Percentiles rank a stretch among this genome's conserved stretches.
These are phyloP conservation scores for Phytophthora lateralis DNA, from an alignment of 352 stramenopile species.

Conservation along the genomic window DNA sequence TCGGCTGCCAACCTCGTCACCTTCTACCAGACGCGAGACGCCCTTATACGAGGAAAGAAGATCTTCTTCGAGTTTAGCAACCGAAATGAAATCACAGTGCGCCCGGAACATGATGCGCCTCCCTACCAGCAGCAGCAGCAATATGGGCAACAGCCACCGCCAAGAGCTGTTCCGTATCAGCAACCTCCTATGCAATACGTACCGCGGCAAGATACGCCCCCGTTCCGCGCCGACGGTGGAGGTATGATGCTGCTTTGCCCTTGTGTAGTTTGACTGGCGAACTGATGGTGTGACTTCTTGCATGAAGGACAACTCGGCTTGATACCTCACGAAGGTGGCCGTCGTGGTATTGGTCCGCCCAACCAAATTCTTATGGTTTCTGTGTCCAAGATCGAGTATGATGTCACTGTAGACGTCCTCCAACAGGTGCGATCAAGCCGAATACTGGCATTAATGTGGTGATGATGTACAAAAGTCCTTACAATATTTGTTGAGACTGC, in stretches of 20 bases:
- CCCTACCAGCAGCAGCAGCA: conserved; percentile 43
- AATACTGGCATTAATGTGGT: neutral
- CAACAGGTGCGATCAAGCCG: conserved; percentile 49
- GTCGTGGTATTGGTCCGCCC: conserved; percentile 43
- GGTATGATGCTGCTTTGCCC: conserved; percentile 10
- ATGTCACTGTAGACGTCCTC: conserved; percentile 80
- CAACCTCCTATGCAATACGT: conserved; percentile 30
- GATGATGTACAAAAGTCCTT: neutral
- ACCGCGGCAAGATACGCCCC: conserved; percentile 23
- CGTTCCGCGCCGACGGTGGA: conserved; percentile 17
- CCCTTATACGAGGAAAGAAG: conserved; percentile 78
- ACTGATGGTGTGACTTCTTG: conserved; percentile 3
- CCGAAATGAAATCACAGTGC: conserved; percentile 63
- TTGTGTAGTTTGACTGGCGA: neutral
- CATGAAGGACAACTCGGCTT: conserved; percentile 27
- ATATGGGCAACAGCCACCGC: conserved; percentile 16
- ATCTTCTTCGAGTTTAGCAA: conserved; percentile 81
- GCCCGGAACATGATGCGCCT: conserved; percentile 31
- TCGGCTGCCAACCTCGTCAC: conserved; percentile 74
- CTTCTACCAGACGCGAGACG: conserved; percentile 81
- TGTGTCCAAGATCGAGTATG: conserved; percentile 85
- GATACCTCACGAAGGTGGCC: conserved; percentile 25
- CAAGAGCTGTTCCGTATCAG: conserved; percentile 25
- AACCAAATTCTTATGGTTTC: conserved; percentile 84
- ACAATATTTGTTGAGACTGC: neutral